Conservation (phyloP, 2,329 filamentous ascomycete genomes). For the Xylaria sp. region DNA sequence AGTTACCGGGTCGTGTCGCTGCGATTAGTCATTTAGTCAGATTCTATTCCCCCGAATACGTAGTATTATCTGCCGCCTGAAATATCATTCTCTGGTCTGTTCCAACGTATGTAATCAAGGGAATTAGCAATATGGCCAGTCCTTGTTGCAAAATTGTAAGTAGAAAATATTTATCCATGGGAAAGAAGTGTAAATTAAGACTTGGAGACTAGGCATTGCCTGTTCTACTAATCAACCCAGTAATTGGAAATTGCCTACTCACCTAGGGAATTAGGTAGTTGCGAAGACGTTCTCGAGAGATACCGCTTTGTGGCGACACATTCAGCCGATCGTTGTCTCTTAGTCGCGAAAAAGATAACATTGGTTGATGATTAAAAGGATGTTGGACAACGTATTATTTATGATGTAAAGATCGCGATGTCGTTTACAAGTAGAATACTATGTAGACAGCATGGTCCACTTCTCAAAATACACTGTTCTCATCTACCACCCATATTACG, state of each 20-base stretch:
- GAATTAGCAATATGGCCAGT: background rate
- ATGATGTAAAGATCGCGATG: background rate
- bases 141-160: background rate
- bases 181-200: background rate
- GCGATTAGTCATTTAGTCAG: conserved; percentile 6
- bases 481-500: background rate
- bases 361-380: background rate
- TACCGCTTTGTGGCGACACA: background rate
- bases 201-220: background rate
- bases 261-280: background rate
- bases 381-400: background rate
- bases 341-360: background rate
- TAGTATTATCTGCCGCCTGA: background rate
- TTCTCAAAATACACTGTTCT: background rate
- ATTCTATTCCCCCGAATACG: background rate
- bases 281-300: background rate
- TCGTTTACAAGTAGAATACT: background rate
- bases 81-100: background rate
- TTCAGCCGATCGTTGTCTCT: too few relatives aligned
- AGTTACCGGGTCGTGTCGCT: background rate
- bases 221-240: background rate
- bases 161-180: background rate
- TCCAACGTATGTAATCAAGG: background rate
- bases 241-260: background rate
- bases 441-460: background rate